Base-by-base conservation (phyloP, 2,329 filamentous ascomycete genomes). In the Calonectria ilicicola region DNA sequence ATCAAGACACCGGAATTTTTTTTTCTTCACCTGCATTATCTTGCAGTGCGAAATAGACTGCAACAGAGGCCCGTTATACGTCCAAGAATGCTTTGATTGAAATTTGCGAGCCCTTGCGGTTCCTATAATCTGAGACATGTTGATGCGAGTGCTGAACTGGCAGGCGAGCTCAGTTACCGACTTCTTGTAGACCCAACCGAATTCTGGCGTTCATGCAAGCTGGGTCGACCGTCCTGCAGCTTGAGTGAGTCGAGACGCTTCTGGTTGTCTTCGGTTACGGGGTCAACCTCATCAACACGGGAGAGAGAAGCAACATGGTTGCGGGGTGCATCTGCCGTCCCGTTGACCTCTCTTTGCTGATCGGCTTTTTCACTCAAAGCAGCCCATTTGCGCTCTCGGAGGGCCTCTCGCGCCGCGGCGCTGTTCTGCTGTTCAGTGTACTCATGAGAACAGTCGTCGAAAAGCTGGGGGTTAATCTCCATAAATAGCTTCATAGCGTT, bases 401-500 rank as follows among this genome's bases (percentile, higher is more conserved):
- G 89, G 76, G 93, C 92, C 84, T 98, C 93, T 69, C 96, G 92
- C 72, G 95, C 91, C n/a, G 94, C 92, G 4, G 96, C 95, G 75
- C 91, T 97, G 85, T 98, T 98, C 85, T 98, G 96, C 80, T 97
- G 93, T 84, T 98, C 96, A 6, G 96, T 97, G 85, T 99, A 99
- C 76, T 98, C 96, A 81, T 98, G 96, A 42, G 97, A 98, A 86
- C 97, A 99, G 82, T 99, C 97, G 79, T 99, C 97, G 80, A 99
- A 99, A 26, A 99, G 91, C 83, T 98, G 96, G 12, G 97, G 97
- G 83, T 98, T 98, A 81, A 99, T 98, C 84, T 99, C 97, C 97
- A 99, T 99, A 85, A 99, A 99, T 44, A 99, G 91, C 84, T 99
- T 99, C 97, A 99, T 98, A 70, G 97, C 97, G 81, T 98, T 99